Conservation (phyloP, 768 basidiomycete genomes). For the Coprinopsis sp. region DNA sequence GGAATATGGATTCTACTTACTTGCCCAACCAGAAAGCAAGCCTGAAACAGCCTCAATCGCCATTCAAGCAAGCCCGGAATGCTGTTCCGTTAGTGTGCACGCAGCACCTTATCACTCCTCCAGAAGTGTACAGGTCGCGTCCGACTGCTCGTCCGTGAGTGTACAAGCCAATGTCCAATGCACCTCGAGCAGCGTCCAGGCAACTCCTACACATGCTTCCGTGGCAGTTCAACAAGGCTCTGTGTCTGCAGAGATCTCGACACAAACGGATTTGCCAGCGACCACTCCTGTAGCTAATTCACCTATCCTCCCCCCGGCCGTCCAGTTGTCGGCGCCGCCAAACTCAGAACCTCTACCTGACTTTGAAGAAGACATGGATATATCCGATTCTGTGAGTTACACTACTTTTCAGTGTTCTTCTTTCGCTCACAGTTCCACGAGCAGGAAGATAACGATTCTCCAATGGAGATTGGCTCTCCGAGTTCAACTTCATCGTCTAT, state of each 20-base stretch:
- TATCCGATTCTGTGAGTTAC: constrained; percentile 8
- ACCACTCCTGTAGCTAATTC: no score
- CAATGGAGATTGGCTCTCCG: constrained; percentile 57
- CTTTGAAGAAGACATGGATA: constrained; percentile 5
- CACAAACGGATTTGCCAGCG: no score
- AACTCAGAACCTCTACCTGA: not conserved
- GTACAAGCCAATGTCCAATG: not conserved
- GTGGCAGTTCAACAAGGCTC: no score
- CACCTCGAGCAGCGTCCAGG: no score
- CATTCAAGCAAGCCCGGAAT: not conserved
- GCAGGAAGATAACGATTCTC: constrained; percentile 27
- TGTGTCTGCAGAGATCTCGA: no score
- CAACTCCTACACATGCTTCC: not conserved
- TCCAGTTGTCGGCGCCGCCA: constrained; percentile 11
- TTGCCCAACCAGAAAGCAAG: no score
- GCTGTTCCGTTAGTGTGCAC: not conserved
- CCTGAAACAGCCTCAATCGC: not conserved
- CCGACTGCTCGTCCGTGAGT: not conserved
- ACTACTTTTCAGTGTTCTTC: not conserved
- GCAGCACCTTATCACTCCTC: not conserved
- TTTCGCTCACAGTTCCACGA: not conserved
- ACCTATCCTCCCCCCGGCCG: no score
- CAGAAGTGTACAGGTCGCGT: not conserved
- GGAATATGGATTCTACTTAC: not conserved
- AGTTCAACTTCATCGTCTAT: constrained; percentile 30